phyloP scores from a whole-genome alignment of 805 yeast genomes.

The Aciculoconidium aculeatum region DNA sequence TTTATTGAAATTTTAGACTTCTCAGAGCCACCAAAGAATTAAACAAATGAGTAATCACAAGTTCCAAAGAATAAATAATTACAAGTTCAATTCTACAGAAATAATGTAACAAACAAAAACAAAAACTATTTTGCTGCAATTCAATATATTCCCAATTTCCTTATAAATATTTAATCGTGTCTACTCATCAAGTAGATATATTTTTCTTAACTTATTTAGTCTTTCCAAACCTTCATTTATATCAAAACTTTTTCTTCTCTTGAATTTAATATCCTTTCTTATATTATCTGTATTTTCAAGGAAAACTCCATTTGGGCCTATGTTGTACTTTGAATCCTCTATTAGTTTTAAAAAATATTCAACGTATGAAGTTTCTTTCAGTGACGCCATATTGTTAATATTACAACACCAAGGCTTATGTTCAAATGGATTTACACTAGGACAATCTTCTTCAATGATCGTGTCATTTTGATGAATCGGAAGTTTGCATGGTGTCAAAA shows the following conservation, averaged over 20 bases:
- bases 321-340: slow-evolving; percentile 14
- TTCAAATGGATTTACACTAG: slow-evolving; percentile 13
- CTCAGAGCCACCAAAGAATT: slow-evolving; percentile 33
- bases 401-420: slow-evolving; percentile 36
- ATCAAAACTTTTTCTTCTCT: slow-evolving; percentile 20
- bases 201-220: slow-evolving; percentile 28
- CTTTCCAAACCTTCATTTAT: slow-evolving; percentile 28
- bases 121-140: too few relatives aligned
- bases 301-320: slow-evolving; percentile 24
- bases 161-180: too few relatives aligned
- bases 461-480: slow-evolving; percentile 13
- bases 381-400: slow-evolving; percentile 10
- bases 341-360: slow-evolving; percentile 22
- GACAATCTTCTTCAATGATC: slow-evolving; percentile 11
- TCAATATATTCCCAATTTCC: too few relatives aligned
- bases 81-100: too few relatives aligned
- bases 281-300: slow-evolving; percentile 9
- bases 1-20: slow-evolving; percentile 83
- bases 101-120: too few relatives aligned
- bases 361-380: slow-evolving; percentile 4
- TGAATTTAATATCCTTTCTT: slow-evolving; percentile 6
- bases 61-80: not conserved
- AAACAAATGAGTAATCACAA: too few relatives aligned
- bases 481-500: slow-evolving; percentile 26
- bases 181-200: slow-evolving; percentile 23